phyloP scores from a whole-genome alignment of 345 rosid species.

The Linum usitatissimum region DNA sequence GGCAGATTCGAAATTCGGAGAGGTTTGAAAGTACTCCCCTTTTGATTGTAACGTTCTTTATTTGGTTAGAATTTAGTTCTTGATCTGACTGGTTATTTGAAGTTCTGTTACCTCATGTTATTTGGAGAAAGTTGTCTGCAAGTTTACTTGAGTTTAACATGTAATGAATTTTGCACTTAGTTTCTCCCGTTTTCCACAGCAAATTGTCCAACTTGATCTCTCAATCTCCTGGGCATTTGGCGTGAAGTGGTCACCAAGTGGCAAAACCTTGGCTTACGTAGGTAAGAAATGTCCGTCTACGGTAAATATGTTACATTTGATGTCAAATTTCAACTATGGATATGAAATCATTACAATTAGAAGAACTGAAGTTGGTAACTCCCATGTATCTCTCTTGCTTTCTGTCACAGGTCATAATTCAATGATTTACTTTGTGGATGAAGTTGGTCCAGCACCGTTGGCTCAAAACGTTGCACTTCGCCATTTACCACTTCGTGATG shows the following conservation, averaged over 20 bases:
- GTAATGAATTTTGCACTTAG: neutral
- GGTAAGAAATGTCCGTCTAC: slow-evolving; percentile 49
- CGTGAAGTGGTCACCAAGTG: slow-evolving; percentile 98
- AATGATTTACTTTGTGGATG: slow-evolving; percentile 94
- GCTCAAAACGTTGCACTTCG: slow-evolving; percentile 83
- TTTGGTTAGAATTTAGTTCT: neutral
- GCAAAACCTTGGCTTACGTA: slow-evolving; percentile 90
- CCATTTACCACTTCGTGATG: slow-evolving; percentile 99
- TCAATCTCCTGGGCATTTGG: slow-evolving; percentile 99
- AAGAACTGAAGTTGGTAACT: slow-evolving; percentile 4
- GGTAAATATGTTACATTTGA: slow-evolving; percentile 3
- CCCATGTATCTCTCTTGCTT: slow-evolving; percentile 13
- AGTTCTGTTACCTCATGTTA: neutral
- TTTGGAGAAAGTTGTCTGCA: neutral
- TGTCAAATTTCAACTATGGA: neutral
- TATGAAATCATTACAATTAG: neutral
- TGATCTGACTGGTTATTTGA: neutral
- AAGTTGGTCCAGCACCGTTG: slow-evolving; percentile 91
- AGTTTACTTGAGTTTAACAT: neutral
- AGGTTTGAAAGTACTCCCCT: slow-evolving; percentile 40
- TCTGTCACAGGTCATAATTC: slow-evolving; percentile 77
- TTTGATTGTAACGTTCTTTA: neutral
- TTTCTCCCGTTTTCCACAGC: slow-evolving; percentile 35
- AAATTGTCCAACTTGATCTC: slow-evolving; percentile 96
- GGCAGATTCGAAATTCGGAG: slow-evolving; percentile 83